Evolutionary conservation across 306 rosid species (phyloP), one percentile per base, ranked within the genome.

Genomic region (Astragalus glycyphyllos): DNA sequence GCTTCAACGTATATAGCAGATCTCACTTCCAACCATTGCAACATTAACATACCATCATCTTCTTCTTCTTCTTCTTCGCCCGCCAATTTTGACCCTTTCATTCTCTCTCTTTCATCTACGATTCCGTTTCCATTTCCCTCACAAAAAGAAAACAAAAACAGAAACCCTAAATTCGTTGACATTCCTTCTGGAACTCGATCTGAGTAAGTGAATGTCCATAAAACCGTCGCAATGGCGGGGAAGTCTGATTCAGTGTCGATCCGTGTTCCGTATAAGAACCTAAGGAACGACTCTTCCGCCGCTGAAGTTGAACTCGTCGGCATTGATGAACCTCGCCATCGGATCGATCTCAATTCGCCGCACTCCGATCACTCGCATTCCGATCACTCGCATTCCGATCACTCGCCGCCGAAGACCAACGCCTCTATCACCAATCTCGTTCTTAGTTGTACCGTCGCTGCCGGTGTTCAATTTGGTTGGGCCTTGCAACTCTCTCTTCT

Each of bases 381-480:
- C 23, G 23, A 20, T 20, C 23, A 20, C 23, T 20, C 83, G 5
- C 74, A 20, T 20, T 20, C 23, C 23, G 23, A 20, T 20, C 23
- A 20, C 23, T 20, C 83, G 5, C 74, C 71, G 59, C 78, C 29
- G 7, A 83, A 32, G 46, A 71, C 45, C 23, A 83, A 82, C 34
- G 75, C 26, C 12, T 82, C 86, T 57, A 48, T 89, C 70, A 20
- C 77, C 37, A 66, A 73, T 46, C 84, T 94, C 13, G 75, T 94
- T 79, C 97, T 94, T 57, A 89, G 96, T 61, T 94, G 99, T 78
- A 91, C 95, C 66, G 85, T 94, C 41, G 99, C 99, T 49, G 99
- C 97, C 15, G 99, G 98, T 2, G 98, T 93, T 57, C 98, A 93
- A 66, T 93, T 93, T 40, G 98, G 98, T n/a, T 93, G 98, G 98